These are phyloP conservation scores for Phanerodontia chrysosporium DNA, from an alignment of 768 basidiomycete species.

Conservation along the genomic window DNA sequence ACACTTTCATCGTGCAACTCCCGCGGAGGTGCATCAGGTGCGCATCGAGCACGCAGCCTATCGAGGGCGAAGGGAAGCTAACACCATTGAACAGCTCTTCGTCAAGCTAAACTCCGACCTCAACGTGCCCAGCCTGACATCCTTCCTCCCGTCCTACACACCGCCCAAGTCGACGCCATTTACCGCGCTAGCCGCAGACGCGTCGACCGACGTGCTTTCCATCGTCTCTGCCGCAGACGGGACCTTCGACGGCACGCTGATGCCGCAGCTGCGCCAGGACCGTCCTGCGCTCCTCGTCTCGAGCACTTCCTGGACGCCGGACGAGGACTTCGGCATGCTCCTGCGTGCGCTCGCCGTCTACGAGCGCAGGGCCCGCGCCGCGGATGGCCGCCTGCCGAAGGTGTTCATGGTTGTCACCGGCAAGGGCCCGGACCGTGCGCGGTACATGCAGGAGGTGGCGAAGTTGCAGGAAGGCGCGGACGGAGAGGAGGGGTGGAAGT, in stretches of 20 bases:
- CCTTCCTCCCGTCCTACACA: conserved; percentile 49
- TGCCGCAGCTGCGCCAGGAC: conserved; percentile 57
- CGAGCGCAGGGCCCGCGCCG: conserved; percentile 48
- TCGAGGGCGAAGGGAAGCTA: not conserved
- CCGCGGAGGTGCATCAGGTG: conserved; percentile 77
- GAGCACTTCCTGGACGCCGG: conserved; percentile 95
- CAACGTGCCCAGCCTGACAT: conserved; percentile 33
- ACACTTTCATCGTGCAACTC: conserved; percentile 69
- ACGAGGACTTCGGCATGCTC: conserved; percentile 90
- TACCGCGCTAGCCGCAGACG: conserved; percentile 48
- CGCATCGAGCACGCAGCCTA: not conserved
- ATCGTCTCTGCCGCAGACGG: conserved; percentile 17
- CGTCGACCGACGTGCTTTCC: conserved; percentile 58
- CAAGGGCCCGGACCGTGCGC: conserved; percentile 72
- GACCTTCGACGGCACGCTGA: conserved; percentile 19
- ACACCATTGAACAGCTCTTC: conserved; percentile 15
- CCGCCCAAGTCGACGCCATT: conserved; percentile 46
- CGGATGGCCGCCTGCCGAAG: conserved; percentile 54
- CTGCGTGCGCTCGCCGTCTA: conserved; percentile 71
- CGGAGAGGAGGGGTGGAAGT: conserved; percentile 50
- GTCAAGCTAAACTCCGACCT: conserved; percentile 28
- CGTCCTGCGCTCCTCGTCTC: conserved; percentile 86
- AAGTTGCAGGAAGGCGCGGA: conserved; percentile 43
- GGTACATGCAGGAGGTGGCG: conserved; percentile 71
- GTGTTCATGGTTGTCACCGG: conserved; percentile 86